phyloP scores from a whole-genome alignment of 2,329 filamentous ascomycete species.

The Venturia pyrina region DNA sequence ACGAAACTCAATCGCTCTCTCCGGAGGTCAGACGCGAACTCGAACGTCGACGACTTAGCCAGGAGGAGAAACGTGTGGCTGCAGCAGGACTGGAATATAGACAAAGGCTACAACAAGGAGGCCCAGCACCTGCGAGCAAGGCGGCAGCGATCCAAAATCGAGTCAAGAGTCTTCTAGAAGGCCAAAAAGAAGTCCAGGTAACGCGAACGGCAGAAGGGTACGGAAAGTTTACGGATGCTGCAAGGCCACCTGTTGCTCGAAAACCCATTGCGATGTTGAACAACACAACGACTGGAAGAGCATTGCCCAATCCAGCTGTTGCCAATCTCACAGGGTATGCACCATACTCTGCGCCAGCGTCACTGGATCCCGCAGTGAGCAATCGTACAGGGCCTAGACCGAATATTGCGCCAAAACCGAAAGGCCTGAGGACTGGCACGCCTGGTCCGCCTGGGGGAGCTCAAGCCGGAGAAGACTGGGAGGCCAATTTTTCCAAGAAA shows the following conservation, averaged over 20 bases:
- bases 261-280: slow-evolving; percentile 10
- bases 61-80: slow-evolving; percentile 85
- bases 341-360: neutral
- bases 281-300: neutral
- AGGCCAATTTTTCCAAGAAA: slow-evolving; percentile 66
- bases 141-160: slow-evolving; percentile 86
- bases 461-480: slow-evolving; percentile 46
- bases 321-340: neutral
- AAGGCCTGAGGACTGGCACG: slow-evolving; percentile 8
- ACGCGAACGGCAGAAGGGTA: slow-evolving; percentile 79
- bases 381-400: slow-evolving; percentile 29
- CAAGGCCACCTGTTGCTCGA: slow-evolving; percentile 4
- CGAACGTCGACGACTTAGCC: slow-evolving; percentile 67
- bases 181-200: slow-evolving; percentile 52
- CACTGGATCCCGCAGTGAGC: slow-evolving; percentile 5
- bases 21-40: slow-evolving; percentile 86
- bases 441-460: neutral
- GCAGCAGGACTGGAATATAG: slow-evolving; percentile 83
- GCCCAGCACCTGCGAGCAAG: slow-evolving; percentile 43
- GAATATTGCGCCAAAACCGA: slow-evolving; percentile 39
- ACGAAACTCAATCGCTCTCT: slow-evolving; percentile 62
- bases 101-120: slow-evolving; percentile 55
- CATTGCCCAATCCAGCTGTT: slow-evolving; percentile 1
- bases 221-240: slow-evolving; percentile 64
- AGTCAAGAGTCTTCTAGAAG: slow-evolving; percentile 74